Percentiles rank a stretch among this genome's conserved stretches.
These are phyloP conservation scores for Vanrija humicola DNA, from an alignment of 1,284 basidiomycete species.

Conservation along the genomic window DNA sequence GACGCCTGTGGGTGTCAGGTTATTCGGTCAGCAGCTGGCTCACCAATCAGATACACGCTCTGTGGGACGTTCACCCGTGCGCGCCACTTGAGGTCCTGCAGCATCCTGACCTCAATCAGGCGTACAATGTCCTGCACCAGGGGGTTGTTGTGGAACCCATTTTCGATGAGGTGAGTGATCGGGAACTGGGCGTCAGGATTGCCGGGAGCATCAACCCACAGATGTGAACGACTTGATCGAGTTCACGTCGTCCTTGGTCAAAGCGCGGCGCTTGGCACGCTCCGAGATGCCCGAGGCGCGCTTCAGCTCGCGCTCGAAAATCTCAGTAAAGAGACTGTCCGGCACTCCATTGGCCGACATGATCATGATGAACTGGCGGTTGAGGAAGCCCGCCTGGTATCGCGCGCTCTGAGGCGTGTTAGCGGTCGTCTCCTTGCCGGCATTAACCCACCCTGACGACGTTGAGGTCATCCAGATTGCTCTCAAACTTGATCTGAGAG, in stretches of 20 bases:
- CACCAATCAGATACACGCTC: conserved; percentile 46
- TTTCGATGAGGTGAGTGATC: conserved; percentile 31
- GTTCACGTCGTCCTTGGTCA: conserved; percentile 25
- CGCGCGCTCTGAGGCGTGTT: conserved; percentile 35
- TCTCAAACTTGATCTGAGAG: conserved; percentile 46
- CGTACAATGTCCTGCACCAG: conserved; percentile 39
- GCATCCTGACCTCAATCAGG: conserved; percentile 39
- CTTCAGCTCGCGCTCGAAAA: conserved; percentile 35
- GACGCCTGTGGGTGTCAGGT: conserved; percentile 27
- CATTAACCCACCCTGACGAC: conserved; percentile 36
- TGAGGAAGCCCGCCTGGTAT: conserved; percentile 46
- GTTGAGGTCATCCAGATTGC: conserved; percentile 33
- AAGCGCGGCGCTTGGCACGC: conserved; percentile 18
- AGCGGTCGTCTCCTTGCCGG: neutral
- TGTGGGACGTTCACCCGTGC: conserved; percentile 37
- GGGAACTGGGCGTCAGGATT: conserved; percentile 32
- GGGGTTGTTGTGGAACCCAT: conserved; percentile 40
- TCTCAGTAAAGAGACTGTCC: conserved; percentile 30
- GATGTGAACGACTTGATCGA: conserved; percentile 25
- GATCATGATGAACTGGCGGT: conserved; percentile 49
- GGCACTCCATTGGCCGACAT: conserved; percentile 44
- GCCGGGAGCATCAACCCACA: conserved; percentile 11
- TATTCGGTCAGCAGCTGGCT: neutral
- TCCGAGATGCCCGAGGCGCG: conserved; percentile 32
- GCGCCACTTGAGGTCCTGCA: conserved; percentile 49